Evolutionary conservation across 2,329 filamentous ascomycete genomes (phyloP).

Genomic region (Sphaerulina musiva): DNA sequence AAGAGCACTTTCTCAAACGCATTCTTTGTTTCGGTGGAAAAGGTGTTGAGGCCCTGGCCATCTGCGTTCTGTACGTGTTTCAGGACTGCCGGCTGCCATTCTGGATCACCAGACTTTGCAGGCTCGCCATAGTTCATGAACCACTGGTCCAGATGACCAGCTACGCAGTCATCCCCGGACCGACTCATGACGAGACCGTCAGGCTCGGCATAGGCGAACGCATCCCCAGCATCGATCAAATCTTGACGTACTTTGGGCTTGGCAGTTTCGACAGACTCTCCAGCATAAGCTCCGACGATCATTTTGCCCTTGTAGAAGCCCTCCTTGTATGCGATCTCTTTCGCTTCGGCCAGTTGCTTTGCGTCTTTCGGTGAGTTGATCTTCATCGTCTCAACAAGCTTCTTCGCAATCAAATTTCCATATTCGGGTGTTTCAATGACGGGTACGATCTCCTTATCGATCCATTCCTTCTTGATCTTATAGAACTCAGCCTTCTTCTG

Average conservation of each 20-base stretch:
- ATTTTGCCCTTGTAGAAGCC: constrained; percentile 94
- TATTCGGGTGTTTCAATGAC: constrained; percentile 86
- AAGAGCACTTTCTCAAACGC: constrained; percentile 74
- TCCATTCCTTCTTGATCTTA: constrained; percentile 94
- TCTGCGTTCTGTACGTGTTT: constrained; percentile 63
- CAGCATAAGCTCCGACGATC: constrained; percentile 80
- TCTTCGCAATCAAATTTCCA: constrained; percentile 74
- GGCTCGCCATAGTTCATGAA: constrained; percentile 82
- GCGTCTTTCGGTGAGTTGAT: constrained; percentile 94
- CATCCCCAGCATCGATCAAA: constrained; percentile 68
- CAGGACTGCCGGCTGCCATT: constrained; percentile 72
- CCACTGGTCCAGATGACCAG: constrained; percentile 92
- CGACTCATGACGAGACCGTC: constrained; percentile 83
- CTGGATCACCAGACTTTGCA: constrained; percentile 58
- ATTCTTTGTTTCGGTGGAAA: constrained; percentile 53
- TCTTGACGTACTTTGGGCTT: constrained; percentile 78
- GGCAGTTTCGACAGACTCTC: constrained; percentile 75
- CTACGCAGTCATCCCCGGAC: constrained; percentile 88
- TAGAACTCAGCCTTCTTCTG: constrained; percentile 95
- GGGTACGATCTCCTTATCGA: constrained; percentile 78
- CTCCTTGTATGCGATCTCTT: constrained; percentile 94
- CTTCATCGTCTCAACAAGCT: constrained; percentile 85
- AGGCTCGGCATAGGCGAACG: constrained; percentile 90
- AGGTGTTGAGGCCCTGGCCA: constrained; percentile 68
- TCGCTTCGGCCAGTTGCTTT: constrained; percentile 84